phyloP scores from a whole-genome alignment of 1,284 basidiomycete genomes.

The Volvariella surrecta region DNA sequence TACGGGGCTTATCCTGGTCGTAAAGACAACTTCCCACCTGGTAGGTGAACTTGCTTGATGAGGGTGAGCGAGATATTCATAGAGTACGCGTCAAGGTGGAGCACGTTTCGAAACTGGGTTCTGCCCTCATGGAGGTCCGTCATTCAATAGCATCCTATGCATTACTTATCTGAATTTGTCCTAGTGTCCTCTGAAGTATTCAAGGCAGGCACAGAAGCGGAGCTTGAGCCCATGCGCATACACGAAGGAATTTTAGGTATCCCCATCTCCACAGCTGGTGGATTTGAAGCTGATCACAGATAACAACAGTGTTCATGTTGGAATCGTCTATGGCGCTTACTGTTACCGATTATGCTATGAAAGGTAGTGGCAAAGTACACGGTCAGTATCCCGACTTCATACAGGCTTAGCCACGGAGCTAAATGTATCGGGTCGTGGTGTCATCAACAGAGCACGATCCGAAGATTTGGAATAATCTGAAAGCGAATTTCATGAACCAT shows the following conservation, averaged over 20 bases:
- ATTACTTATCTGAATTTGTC: background rate
- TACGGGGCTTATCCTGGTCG: constrained; percentile 53
- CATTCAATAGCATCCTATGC: constrained; percentile 30
- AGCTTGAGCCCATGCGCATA: constrained; percentile 40
- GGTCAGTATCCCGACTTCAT: no score
- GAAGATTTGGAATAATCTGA: no score
- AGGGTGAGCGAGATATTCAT: no score
- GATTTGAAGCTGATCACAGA: background rate
- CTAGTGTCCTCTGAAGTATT: constrained; percentile 50
- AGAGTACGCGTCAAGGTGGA: no score
- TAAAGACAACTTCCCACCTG: constrained; percentile 51
- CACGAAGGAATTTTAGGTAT: constrained; percentile 47
- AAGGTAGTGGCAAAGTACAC: constrained; percentile 46
- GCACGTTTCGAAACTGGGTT: constrained; percentile 57
- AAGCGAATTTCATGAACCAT: no score
- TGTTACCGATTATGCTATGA: constrained; percentile 55
- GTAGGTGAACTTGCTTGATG: no score
- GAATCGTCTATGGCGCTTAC: constrained; percentile 56
- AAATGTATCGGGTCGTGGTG: no score
- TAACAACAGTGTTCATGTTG: constrained; percentile 48
- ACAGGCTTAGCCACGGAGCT: no score
- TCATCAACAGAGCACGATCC: no score
- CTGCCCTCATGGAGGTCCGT: constrained; percentile 49
- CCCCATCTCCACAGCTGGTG: constrained; percentile 7
- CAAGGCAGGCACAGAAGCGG: constrained; percentile 41